A percentile compares a stretch with the other conserved stretches of the same genome.
These are phyloP conservation scores for Epichloe uncinata DNA, from an alignment of 2,329 filamentous ascomycete species.

Conservation along the genomic window DNA sequence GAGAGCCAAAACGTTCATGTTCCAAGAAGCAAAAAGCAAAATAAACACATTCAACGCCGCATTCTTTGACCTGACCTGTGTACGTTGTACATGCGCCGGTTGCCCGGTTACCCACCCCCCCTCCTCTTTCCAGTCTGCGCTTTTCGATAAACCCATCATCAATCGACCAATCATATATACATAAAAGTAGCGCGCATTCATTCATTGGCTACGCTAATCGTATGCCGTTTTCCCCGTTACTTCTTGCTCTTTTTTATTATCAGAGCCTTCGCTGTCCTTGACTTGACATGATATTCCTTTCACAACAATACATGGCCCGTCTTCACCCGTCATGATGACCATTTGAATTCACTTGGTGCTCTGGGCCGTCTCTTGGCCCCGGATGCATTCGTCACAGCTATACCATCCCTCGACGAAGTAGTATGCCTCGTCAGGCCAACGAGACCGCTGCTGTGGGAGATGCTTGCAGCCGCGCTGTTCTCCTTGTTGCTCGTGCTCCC, in stretches of 20 bases:
- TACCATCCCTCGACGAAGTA: slow-evolving; percentile 2
- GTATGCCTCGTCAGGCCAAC: neutral
- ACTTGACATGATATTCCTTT: neutral
- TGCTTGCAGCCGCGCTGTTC: slow-evolving; percentile 10
- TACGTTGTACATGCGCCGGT: too few relatives aligned
- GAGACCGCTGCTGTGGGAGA: neutral
- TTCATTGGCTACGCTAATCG: too few relatives aligned
- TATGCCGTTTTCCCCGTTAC: neutral
- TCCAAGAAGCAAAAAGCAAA: too few relatives aligned
- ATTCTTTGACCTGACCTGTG: too few relatives aligned
- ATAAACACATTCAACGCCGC: too few relatives aligned
- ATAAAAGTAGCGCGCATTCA: neutral
- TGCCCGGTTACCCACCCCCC: too few relatives aligned
- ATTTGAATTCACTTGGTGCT: slow-evolving; percentile 15
- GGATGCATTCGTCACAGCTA: slow-evolving; percentile 3
- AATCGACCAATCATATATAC: neutral
- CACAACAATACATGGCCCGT: neutral
- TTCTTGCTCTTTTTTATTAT: neutral
- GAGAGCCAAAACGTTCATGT: too few relatives aligned
- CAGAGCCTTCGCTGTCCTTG: too few relatives aligned
- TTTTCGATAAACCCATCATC: too few relatives aligned
- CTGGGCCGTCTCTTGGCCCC: slow-evolving; percentile 15
- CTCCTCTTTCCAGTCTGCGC: too few relatives aligned
- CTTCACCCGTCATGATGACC: slow-evolving; percentile 9
- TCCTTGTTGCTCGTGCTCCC: slow-evolving; percentile 28